Percentiles rank a stretch among this genome's conserved stretches.
These are phyloP conservation scores for Glycine tomentella DNA, from an alignment of 306 rosid species.

Conservation along the genomic window DNA sequence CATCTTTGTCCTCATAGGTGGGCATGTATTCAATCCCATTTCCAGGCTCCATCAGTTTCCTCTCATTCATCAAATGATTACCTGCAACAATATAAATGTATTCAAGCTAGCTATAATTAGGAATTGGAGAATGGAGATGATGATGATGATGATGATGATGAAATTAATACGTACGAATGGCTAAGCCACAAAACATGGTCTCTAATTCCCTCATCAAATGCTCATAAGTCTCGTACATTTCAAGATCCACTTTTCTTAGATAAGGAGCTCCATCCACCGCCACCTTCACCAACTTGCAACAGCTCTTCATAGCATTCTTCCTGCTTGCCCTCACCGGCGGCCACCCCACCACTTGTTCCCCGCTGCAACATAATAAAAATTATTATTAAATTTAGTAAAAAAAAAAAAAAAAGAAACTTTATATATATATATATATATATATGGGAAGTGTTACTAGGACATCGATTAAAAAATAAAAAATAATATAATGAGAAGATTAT, in stretches of 20 bases:
- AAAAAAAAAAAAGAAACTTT: too few species aligned
- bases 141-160: too few species aligned
- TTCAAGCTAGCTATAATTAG: not conserved
- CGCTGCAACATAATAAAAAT: too few species aligned
- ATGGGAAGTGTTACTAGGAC: too few species aligned
- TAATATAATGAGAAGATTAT: not conserved
- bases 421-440: too few species aligned
- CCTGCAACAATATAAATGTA: conserved; percentile 36
- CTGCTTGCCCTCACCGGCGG: conserved; percentile 73
- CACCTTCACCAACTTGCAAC: conserved; percentile 69
- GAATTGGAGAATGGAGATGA: too few species aligned
- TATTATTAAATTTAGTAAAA: too few species aligned
- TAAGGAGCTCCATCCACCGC: conserved; percentile 80
- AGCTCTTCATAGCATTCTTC: conserved; percentile 54
- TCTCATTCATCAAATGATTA: conserved; percentile 61
- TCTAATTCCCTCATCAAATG: conserved; percentile 58
- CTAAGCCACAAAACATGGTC: conserved; percentile 60
- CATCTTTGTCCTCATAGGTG: conserved; percentile 80
- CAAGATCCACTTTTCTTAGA: conserved; percentile 71
- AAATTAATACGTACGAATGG: conserved; percentile 54
- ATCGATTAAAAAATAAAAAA: too few species aligned
- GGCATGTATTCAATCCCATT: conserved; percentile 68
- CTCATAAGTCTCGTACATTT: conserved; percentile 57
- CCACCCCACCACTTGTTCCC: conserved; percentile 61
- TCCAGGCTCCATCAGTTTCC: conserved; percentile 56